Evolutionary conservation across 1,284 basidiomycete genomes (phyloP), one percentile per base, ranked within the genome.

Genomic region (Austroboletus sp.): DNA sequence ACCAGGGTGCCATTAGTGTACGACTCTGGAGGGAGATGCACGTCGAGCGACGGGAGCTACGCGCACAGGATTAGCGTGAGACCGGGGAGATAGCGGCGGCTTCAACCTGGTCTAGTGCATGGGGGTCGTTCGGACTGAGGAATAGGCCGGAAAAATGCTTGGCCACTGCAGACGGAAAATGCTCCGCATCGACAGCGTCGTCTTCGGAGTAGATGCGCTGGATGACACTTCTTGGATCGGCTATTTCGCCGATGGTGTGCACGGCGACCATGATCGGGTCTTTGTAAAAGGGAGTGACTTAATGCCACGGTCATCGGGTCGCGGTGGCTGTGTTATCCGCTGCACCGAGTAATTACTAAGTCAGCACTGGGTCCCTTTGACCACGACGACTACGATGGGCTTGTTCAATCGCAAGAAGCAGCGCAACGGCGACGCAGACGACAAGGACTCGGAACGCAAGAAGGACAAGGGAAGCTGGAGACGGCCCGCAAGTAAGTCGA

Each of bases 391-490:
- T 31, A 57, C 53, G 41, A 80, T 82, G 79, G 71, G 68, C 42
- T 67, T 81, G 36, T 80, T 81, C 66, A 79, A 65, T 48, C 70
- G 79, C 58, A 79, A 72, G 60, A 70, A 71, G 47, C 58, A 63
- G 45, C 57, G 59, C 48, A 60, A 50, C 47, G 65, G 69, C 45
- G 63, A 63, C 35, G 54, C 63, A 2, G 66, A 68, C 48, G 71
- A 71, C 54, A 63, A 65, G 45, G 58, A 65, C 12, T 54, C 62
- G 45, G 73, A 75, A 50, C 65, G 66, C 41, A 82, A 84, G 68
- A 88, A 90, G 70, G 87, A 91, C 64, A 91, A 93, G 72, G 85
- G 85, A 50, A 85, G 79, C 63, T 91, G 88, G 78, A 80, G 82
- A 65, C 73, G 87, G 45, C 91, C 92, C 49, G 92, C 91, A 37